phyloP scores from a whole-genome alignment of 306 rosid species.

The Hippophae rhamnoides region DNA sequence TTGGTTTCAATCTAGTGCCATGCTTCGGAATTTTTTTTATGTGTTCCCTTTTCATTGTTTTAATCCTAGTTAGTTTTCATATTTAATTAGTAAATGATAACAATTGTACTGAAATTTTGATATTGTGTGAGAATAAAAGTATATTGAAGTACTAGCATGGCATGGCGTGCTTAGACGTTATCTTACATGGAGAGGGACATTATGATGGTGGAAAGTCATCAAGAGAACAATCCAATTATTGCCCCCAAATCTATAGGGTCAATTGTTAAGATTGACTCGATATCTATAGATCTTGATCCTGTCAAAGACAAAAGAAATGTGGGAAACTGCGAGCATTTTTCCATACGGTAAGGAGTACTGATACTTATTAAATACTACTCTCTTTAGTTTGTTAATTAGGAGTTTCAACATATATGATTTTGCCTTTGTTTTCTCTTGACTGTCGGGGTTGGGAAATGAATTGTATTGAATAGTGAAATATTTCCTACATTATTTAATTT shows the following conservation, averaged over 20 bases:
- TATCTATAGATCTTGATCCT: constrained; percentile 66
- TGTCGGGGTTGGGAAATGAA: too few species aligned
- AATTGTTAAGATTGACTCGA: constrained; percentile 60
- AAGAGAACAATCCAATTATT: constrained; percentile 22
- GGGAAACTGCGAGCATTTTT: constrained; percentile 74
- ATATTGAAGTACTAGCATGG: constrained; percentile 6
- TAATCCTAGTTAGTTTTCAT: background rate
- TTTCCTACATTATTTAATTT: too few species aligned
- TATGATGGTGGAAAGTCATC: constrained; percentile 25
- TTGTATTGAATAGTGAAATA: too few species aligned
- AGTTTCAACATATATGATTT: background rate
- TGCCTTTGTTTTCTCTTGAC: background rate
- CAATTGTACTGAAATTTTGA: constrained; percentile 1
- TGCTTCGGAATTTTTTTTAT: background rate
- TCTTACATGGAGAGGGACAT: constrained; percentile 29
- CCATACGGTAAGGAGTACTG: constrained; percentile 64
- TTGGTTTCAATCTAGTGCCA: constrained; percentile 18
- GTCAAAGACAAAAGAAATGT: constrained; percentile 36
- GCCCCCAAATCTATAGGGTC: constrained; percentile 48
- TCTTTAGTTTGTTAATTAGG: constrained; percentile 1
- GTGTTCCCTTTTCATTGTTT: background rate
- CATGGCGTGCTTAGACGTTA: constrained; percentile 16
- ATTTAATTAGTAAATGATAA: constrained; percentile 16
- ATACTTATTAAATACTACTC: constrained; percentile 6
- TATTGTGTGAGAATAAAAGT: constrained; percentile 23